phyloP scores from a whole-genome alignment of 495 filamentous ascomycete genomes.

The Geoglossum glabrum region DNA sequence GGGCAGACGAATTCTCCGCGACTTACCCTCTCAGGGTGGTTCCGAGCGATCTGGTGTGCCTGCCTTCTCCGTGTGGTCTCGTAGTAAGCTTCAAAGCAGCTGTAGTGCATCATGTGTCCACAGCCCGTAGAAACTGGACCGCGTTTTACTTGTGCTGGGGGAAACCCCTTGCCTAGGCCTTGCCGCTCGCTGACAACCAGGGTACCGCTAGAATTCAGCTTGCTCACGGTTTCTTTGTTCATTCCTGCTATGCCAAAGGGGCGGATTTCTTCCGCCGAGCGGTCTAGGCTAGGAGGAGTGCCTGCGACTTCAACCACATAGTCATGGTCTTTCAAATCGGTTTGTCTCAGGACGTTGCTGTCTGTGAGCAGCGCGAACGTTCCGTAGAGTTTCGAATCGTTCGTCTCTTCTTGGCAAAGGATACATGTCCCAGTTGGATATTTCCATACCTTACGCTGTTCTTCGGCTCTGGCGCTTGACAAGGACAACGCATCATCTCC shows the following conservation, averaged over 20 bases:
- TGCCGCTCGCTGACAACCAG: constrained; percentile 54
- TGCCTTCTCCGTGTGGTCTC: constrained; percentile 66
- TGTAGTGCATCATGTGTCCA: constrained; percentile 96
- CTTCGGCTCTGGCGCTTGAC: constrained; percentile 27
- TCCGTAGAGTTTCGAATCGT: constrained; percentile 71
- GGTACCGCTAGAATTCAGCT: constrained; percentile 49
- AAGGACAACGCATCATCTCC: neutral
- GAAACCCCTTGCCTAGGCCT: constrained; percentile 76
- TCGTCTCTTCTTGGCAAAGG: constrained; percentile 87
- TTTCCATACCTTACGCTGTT: constrained; percentile 61
- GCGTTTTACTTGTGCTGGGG: constrained; percentile 37
- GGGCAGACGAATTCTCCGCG: constrained; percentile 87
- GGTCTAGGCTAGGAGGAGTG: constrained; percentile 63
- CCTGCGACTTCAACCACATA: constrained; percentile 65
- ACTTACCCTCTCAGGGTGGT: constrained; percentile 63
- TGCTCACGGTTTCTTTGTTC: constrained; percentile 58
- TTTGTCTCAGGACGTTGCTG: constrained; percentile 73
- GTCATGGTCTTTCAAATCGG: constrained; percentile 58
- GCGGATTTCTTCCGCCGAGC: constrained; percentile 56
- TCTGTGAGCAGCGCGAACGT: constrained; percentile 78
- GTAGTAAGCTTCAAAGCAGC: constrained; percentile 82
- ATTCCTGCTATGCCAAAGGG: constrained; percentile 80
- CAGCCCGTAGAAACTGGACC: constrained; percentile 82
- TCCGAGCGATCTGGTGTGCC: constrained; percentile 72
- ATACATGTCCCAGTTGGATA: constrained; percentile 93